Evolutionary conservation across 441 rosid species (phyloP), one percentile per base, ranked within the genome.

Genomic region (Codiaeum variegatum): DNA sequence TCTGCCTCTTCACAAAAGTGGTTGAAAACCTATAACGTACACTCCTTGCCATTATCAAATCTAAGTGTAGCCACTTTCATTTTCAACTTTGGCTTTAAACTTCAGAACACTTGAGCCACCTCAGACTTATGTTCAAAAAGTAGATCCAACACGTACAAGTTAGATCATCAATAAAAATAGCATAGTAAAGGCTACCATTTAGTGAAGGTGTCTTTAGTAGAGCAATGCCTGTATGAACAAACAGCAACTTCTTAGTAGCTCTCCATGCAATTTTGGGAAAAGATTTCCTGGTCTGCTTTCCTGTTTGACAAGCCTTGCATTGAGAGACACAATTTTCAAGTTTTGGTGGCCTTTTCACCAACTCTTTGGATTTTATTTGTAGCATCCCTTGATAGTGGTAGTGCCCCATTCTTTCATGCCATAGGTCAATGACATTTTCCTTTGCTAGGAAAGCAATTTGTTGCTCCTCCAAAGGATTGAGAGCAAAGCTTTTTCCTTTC

Each of bases 31-130:
- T 13, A 0, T 0, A 66, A 66, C 38, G 61, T 55, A 31, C 73
- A 70, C 47, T 78, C 76, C 19, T 32, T 70, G 8, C 56, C 55
- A 71, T 75, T 79, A 2, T 79, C 62, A n/a, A 28, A 69, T 31
- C 75, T 73, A 0, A 74, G 1, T 72, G 29, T 55, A 28, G 3
- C 63, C 55, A 34, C 75, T 69, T 47, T 74, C 8, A 16, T 64
- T 78, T 18, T 72, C 74, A 7, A 62, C 71, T 36, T 13, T 3
- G 16, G 6, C 19, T 13, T 71, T 78, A 38, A 75, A 75, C 58
- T 71, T 75, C 66, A 32, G 61, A 56, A 13, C 3, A 1, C 12
- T 5, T 56, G 9, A 56, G 51, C 13, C 51, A 10, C 4, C 19
- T 46, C 36, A 32, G 5, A 32, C 36, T 32, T 32, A 5, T 32